Base-by-base conservation (phyloP, 1,139 yeast species). In the Magnusiomyces suaveolens region DNA sequence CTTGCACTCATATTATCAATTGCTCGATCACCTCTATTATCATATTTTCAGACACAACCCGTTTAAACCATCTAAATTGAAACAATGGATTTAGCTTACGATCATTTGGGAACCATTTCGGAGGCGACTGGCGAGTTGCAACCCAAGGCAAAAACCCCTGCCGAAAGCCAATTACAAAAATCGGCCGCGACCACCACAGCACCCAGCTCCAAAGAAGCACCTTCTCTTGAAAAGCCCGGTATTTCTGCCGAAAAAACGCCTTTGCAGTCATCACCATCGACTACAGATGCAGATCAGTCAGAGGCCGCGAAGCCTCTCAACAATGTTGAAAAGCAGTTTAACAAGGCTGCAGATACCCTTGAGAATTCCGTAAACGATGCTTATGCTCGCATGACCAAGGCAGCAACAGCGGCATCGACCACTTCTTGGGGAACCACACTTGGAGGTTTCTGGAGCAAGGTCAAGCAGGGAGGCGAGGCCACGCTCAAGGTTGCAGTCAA, bases 401-500 rank as follows among this genome's bases (percentile, higher is more conserved):
- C 69, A 33, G 71, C 71, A 54, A 74, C 80, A 48, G 68, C 72
- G 33, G 66, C 65, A 24, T 68, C 69, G 38, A 66, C 71, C 63
- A 59, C 66, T n/a, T 58, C 67, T 23, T 66, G 75, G 62, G 58
- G 55, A 6, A 29, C 53, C 8, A 29, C 38, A 23, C 50, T 55
- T 4, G 67, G 65, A 46, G 72, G 76, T 20, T 60, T 73, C 56
- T 65, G 75, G 62, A 62, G 62, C 18, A 67, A 67, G 33, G 67
- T 74, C 21, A 72, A 72, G 62, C 66, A 68, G 58, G 70, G 67
- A 43, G 66, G 69, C 8, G 64, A 72, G 53, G 65, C 73, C 38
- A 81, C 77, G 39, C 74, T 78, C 57, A 70, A 72, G 57, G 75
- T 71, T 60, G 71, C 66, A 47, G 60, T 60, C 54, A 68, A 66